phyloP scores from a whole-genome alignment of 352 stramenopile genomes.

The Globisporangium okanoganense region DNA sequence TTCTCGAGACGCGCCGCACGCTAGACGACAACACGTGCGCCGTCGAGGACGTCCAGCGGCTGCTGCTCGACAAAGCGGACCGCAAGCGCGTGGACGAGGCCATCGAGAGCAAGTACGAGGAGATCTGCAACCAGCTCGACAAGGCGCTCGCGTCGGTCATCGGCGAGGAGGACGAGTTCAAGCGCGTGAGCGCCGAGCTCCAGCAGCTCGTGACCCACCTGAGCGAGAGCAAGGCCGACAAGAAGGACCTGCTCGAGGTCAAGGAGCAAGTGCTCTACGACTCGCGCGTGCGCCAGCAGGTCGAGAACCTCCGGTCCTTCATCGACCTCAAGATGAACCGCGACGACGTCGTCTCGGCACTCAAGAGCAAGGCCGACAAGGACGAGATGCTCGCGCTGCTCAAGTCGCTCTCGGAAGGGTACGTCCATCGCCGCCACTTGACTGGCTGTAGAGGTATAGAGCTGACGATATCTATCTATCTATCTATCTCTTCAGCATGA shows the following conservation, averaged over 20 bases:
- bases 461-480: not conserved
- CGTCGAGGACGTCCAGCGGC: slow-evolving; percentile 76
- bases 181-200: slow-evolving; percentile 77
- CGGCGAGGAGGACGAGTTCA: slow-evolving; percentile 88
- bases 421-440: not conserved
- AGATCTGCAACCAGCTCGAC: slow-evolving; percentile 91
- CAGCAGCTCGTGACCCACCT: slow-evolving; percentile 80
- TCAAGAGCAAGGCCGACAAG: slow-evolving; percentile 86
- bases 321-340: slow-evolving; percentile 90
- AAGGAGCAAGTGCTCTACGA: slow-evolving; percentile 88
- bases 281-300: slow-evolving; percentile 79
- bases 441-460: not conserved
- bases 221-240: slow-evolving; percentile 79
- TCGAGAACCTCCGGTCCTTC: slow-evolving; percentile 82
- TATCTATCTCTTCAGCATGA: slow-evolving; percentile 42
- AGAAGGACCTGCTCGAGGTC: slow-evolving; percentile 81
- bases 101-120: slow-evolving; percentile 90
- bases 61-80: slow-evolving; percentile 79
- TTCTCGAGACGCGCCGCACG: slow-evolving; percentile 74
- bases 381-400: slow-evolving; percentile 80
- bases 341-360: slow-evolving; percentile 76
- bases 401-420: slow-evolving; percentile 69
- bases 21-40: slow-evolving; percentile 84
- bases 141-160: slow-evolving; percentile 82
- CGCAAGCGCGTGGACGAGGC: slow-evolving; percentile 82